Percentiles rank a stretch among this genome's conserved stretches.
These are phyloP conservation scores for Pholiota conissans DNA, from an alignment of 768 basidiomycete genomes.

Conservation along the genomic window DNA sequence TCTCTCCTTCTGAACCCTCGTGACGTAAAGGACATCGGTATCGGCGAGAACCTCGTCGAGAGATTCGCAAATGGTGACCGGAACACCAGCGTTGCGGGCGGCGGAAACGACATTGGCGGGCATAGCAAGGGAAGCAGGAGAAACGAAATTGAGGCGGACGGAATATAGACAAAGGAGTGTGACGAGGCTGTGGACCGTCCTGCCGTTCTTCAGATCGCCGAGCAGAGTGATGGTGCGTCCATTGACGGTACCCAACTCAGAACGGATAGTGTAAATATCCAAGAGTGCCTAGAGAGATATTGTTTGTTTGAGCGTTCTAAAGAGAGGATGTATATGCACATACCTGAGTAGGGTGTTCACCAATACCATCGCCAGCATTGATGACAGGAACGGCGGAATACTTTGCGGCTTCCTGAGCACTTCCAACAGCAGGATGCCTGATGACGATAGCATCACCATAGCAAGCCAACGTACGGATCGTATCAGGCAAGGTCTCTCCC, in stretches of 20 bases:
- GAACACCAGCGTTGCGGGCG: slow-evolving; percentile 81
- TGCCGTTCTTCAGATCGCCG: slow-evolving; percentile 96
- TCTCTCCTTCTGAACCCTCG: slow-evolving; percentile 93
- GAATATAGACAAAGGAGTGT: slow-evolving; percentile 89
- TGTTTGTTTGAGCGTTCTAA: background rate
- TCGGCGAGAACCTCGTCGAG: slow-evolving; percentile 89
- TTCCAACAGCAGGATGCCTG: slow-evolving; percentile 92
- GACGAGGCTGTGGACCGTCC: slow-evolving; percentile 96
- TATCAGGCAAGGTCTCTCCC: slow-evolving; percentile 92
- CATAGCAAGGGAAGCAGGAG: slow-evolving; percentile 86
- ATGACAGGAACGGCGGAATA: slow-evolving; percentile 93
- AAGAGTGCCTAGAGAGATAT: slow-evolving; percentile 62
- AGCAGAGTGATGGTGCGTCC: slow-evolving; percentile 90
- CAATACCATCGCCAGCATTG: slow-evolving; percentile 96
- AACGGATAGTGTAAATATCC: slow-evolving; percentile 94
- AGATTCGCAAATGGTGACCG: slow-evolving; percentile 79
- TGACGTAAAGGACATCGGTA: slow-evolving; percentile 97
- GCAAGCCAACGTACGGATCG: slow-evolving; percentile 90
- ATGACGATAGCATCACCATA: slow-evolving; percentile 95
- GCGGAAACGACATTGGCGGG: slow-evolving; percentile 80
- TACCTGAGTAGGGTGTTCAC: slow-evolving; percentile 96
- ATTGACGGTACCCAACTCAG: slow-evolving; percentile 97
- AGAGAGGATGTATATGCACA: slow-evolving; percentile 17
- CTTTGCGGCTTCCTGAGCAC: slow-evolving; percentile 94
- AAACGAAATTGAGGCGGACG: slow-evolving; percentile 94